These are phyloP conservation scores for Pyrenophora seminiperda DNA, from an alignment of 2,329 filamentous ascomycete species.

Conservation along the genomic window DNA sequence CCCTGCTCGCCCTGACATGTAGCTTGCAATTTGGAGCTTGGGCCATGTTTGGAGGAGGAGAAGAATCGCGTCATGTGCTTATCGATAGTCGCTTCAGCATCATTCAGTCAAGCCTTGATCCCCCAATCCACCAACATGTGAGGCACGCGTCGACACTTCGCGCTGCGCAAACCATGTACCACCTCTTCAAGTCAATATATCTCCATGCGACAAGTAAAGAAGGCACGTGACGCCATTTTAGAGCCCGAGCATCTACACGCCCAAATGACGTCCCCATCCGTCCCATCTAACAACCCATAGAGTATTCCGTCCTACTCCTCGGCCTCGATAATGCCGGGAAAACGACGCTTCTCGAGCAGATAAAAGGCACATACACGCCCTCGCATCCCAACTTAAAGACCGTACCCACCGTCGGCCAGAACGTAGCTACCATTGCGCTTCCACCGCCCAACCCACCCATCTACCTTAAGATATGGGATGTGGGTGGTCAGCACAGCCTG, in stretches of 20 bases:
- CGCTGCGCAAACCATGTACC: constrained; percentile 71
- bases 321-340: constrained; percentile 98
- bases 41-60: too few relatives aligned
- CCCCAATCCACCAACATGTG: constrained; percentile 24
- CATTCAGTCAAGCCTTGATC: constrained; percentile 1
- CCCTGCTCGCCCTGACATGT: too few relatives aligned
- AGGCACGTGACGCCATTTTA: constrained; percentile 58
- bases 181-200: constrained; percentile 93
- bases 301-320: constrained; percentile 96
- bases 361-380: constrained; percentile 82
- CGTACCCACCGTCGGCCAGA: constrained; percentile 95
- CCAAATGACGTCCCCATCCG: not conserved
- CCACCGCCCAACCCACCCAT: constrained; percentile 69
- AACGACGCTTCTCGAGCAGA: constrained; percentile 95
- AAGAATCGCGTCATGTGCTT: not conserved
- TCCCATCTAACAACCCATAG: constrained; percentile 53
- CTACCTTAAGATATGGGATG: constrained; percentile 98
- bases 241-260: not conserved
- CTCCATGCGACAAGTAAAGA: constrained; percentile 96
- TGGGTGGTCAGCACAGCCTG: constrained; percentile 88
- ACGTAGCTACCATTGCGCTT: constrained; percentile 87
- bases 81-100: constrained; percentile 19
- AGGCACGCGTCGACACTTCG: constrained; percentile 19
- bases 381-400: constrained; percentile 76
- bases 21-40: too few relatives aligned